Evolutionary conservation across 495 filamentous ascomycete species (phyloP), one percentile per base, ranked within the genome.

Genomic region (Aspergillus coremiiformis): DNA sequence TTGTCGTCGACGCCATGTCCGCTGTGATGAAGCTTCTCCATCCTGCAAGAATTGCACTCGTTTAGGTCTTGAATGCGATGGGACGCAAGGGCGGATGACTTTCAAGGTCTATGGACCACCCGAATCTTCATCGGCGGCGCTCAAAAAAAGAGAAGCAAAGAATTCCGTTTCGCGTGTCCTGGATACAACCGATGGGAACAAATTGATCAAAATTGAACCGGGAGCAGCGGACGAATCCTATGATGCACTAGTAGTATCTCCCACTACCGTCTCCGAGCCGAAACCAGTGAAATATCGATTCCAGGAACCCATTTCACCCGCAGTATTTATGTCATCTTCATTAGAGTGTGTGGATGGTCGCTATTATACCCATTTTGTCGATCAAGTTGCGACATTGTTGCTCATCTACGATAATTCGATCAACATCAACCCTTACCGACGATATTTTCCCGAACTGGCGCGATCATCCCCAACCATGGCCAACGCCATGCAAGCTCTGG

Each of bases 1-100:
- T 43, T 63, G 68, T 63, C 52, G 70, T 46, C 41, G 72, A 50
- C 60, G 72, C 49, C 60, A 78, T 67, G 49, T 79, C 56, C 57
- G 70, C 58, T 68, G 73, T 45, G 72, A 77, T 48, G 72, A 75
- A 51, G 58, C 68, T 0, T 69, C 65, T 4, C 72, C 73, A 0
- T 52, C 60, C 0, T 77, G 73, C 57, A 67, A 67, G 21, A 74
- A 74, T 39, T 74, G 71, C 20, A 60, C 61, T 9, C 68, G 70
- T 1, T 44, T 71, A 15, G 65, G 64, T 12, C 59, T 68, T 2
- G 65, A 73, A 35, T 73, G 70, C 23, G 68, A 71, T 61, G 70
- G 67, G 0, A 63, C 66, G 5, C 66, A 72, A 53, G 68, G 66
- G 8, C 63, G 64, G 10, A 70, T 71, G 71, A 73, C 69, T 14